Conservation (phyloP, 2,329 filamentous ascomycete genomes). For the Aspergillus hiratsukae region DNA sequence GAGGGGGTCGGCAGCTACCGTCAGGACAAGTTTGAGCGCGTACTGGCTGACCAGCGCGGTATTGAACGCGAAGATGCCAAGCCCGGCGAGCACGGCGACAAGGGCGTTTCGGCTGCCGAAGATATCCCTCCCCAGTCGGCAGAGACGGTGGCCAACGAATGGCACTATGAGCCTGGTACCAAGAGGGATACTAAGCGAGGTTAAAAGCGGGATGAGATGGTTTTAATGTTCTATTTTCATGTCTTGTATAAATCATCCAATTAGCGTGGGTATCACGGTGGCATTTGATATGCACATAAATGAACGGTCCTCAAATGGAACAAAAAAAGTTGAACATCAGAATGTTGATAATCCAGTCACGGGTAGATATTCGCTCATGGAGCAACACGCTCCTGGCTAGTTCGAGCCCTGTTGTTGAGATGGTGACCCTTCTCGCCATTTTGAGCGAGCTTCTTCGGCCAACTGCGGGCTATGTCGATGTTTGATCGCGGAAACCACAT, state of each 20-base stretch:
- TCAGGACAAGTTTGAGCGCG: constrained; percentile 19
- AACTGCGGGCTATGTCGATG: constrained; percentile 86
- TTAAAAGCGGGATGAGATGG: background rate
- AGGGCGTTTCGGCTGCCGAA: constrained; percentile 27
- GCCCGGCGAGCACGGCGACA: constrained; percentile 21
- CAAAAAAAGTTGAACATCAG: background rate
- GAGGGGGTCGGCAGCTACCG: constrained; percentile 40
- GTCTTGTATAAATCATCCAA: constrained; percentile 2
- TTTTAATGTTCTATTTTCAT: background rate
- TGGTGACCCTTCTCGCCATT: constrained; percentile 6
- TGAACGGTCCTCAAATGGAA: background rate
- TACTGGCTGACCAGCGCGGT: constrained; percentile 23
- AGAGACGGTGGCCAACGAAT: constrained; percentile 21
- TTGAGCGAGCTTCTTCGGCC: constrained; percentile 67
- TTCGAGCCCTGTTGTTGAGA: background rate
- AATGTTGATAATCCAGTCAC: constrained; percentile 1
- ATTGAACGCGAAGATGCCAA: constrained; percentile 24
- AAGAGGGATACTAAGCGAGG: constrained; percentile 13
- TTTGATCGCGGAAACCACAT: constrained; percentile 76
- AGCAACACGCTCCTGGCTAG: background rate
- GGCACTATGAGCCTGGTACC: constrained; percentile 25
- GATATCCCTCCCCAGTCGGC: constrained; percentile 28
- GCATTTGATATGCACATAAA: constrained; percentile 1
- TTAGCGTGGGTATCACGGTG: constrained; percentile 6
- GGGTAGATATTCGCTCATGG: background rate